Percentiles rank a stretch among this genome's conserved stretches.
These are phyloP conservation scores for Aspergillus ustus DNA, from an alignment of 2,329 filamentous ascomycete species.

Conservation along the genomic window DNA sequence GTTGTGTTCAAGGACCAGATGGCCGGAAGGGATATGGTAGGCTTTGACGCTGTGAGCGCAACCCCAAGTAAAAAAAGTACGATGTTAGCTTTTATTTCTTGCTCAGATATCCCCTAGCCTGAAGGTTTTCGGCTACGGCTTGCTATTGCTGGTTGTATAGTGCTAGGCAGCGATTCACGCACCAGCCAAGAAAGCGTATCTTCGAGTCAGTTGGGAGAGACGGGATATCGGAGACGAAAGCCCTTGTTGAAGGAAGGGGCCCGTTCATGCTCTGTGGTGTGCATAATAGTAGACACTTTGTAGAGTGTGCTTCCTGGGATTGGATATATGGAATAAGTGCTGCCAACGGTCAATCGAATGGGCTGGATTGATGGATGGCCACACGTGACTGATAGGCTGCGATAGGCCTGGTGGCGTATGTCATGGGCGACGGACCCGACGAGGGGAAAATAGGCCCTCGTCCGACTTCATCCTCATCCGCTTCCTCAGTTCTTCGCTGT, in stretches of 20 bases:
- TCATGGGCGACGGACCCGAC: constrained; percentile 36
- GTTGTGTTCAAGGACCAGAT: constrained; percentile 70
- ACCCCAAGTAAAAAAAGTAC: constrained; percentile 9
- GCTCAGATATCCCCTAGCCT: background rate
- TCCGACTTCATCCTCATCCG: constrained; percentile 8
- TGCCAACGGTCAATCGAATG: background rate
- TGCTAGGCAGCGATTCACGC: constrained; percentile 41
- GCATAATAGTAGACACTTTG: constrained; percentile 7
- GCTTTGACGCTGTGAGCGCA: constrained; percentile 57
- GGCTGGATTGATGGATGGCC: background rate
- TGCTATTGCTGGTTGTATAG: background rate
- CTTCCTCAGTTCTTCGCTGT: constrained; percentile 2
- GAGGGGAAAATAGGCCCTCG: constrained; percentile 33
- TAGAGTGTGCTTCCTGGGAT: no score
- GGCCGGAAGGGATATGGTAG: constrained; percentile 63
- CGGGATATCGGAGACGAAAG: constrained; percentile 67
- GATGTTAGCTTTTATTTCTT: constrained; percentile 5
- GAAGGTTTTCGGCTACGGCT: background rate
- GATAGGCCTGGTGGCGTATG: constrained; percentile 41
- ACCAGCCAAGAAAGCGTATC: constrained; percentile 93
- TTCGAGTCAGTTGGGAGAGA: constrained; percentile 66
- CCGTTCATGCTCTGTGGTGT: constrained; percentile 44
- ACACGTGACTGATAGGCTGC: constrained; percentile 39
- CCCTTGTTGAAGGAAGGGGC: constrained; percentile 67
- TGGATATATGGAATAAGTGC: no score